Conservation (phyloP, 768 basidiomycete species). For the Nidularia sp. region DNA sequence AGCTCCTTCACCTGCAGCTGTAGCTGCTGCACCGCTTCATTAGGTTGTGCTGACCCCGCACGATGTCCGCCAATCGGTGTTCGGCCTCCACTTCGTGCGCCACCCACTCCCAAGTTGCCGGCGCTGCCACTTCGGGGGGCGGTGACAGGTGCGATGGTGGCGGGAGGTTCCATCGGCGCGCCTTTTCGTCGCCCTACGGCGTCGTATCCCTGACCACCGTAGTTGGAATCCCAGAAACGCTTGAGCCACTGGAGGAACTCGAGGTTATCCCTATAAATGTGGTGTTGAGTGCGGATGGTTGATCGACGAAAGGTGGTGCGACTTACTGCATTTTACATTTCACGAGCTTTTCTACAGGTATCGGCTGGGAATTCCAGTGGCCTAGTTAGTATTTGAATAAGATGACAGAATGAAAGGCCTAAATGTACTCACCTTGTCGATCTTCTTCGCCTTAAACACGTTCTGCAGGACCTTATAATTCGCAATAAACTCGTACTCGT, state of each 20-base stretch:
- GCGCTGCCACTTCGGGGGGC: conserved; percentile 31
- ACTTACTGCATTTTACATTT: conserved; percentile 99
- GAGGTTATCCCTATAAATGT: conserved; percentile 76
- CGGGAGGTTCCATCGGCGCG: conserved; percentile 69
- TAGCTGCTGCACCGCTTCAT: conserved; percentile 62
- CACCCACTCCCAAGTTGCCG: conserved; percentile 19
- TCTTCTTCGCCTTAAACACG: conserved; percentile 85
- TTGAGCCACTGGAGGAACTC: conserved; percentile 98
- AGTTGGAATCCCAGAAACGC: conserved; percentile 93
- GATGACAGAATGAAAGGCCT: background rate
- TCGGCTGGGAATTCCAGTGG: conserved; percentile 54
- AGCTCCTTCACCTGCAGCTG: conserved; percentile 82
- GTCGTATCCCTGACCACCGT: conserved; percentile 84
- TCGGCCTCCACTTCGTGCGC: conserved; percentile 52
- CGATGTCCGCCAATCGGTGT: conserved; percentile 73
- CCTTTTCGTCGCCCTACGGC: conserved; percentile 79
- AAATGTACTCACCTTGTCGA: conserved; percentile 73
- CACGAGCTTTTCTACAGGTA: conserved; percentile 89
- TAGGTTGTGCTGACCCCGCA: conserved; percentile 60
- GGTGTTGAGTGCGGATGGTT: background rate
- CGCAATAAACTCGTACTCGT: conserved; percentile 91
- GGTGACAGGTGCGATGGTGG: conserved; percentile 69
- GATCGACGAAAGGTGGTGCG: background rate
- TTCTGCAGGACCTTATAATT: conserved; percentile 98
- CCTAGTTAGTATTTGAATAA: background rate